Percentiles rank a stretch among this genome's conserved stretches.
Evolutionary conservation across 164 flowering plant genomes (phyloP).

Genomic region (Berberis vulgaris): DNA sequence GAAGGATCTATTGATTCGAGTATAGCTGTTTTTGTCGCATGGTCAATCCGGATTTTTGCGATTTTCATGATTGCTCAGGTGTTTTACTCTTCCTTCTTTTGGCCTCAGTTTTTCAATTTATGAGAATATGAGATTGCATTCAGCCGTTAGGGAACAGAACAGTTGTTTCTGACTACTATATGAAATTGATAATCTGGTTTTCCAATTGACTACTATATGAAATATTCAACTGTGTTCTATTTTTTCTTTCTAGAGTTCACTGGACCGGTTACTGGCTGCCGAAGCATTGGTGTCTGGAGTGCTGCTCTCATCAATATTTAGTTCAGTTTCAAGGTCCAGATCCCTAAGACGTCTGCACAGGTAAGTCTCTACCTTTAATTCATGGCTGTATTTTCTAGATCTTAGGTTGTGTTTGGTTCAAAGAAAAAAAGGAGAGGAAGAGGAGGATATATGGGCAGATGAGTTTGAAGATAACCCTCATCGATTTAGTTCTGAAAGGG

Average conservation of each 20-base stretch:
- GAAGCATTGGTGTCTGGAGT: slow-evolving; percentile 53
- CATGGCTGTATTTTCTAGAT: neutral
- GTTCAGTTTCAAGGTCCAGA: slow-evolving; percentile 24
- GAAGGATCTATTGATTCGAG: slow-evolving; percentile 72
- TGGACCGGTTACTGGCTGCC: slow-evolving; percentile 59
- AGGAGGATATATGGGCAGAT: no score
- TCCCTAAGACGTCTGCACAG: slow-evolving; percentile 29
- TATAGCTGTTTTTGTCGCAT: slow-evolving; percentile 54
- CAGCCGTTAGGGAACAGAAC: no score
- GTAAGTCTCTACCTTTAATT: slow-evolving; percentile 23
- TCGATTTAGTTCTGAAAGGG: no score
- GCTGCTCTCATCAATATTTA: slow-evolving; percentile 32
- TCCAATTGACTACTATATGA: no score
- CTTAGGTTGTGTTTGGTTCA: neutral
- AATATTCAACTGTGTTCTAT: neutral
- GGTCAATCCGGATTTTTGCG: slow-evolving; percentile 65
- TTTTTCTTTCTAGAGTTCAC: slow-evolving; percentile 45
- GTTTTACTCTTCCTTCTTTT: slow-evolving; percentile 1
- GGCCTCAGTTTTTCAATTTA: neutral
- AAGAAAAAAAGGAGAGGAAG: no score
- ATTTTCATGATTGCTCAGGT: slow-evolving; percentile 77
- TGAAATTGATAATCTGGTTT: neutral
- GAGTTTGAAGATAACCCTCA: no score
- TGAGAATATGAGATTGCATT: no score
- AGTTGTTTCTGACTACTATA: no score